Conservation (phyloP, 306 rosid species). For the Amphicarpaea edgeworthii region DNA sequence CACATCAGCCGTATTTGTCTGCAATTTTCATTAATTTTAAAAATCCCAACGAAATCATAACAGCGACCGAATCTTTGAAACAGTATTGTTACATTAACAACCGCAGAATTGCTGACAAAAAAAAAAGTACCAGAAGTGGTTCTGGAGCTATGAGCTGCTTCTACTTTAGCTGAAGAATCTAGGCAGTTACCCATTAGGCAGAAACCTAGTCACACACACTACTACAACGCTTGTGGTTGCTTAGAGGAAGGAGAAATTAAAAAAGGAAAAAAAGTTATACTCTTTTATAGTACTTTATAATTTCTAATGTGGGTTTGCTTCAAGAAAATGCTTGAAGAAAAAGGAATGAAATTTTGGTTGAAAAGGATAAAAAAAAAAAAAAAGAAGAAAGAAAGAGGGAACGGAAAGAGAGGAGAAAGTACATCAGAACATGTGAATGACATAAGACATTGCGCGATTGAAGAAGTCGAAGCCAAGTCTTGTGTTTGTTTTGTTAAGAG, state of each 20-base stretch:
- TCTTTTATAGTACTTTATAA: too few species aligned
- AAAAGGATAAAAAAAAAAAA: constrained; percentile 17
- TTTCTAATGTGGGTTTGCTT: neutral
- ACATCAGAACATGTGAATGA: neutral
- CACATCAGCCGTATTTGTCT: neutral
- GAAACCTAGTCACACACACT: neutral
- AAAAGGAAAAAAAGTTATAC: neutral
- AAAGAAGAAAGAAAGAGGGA: too few species aligned
- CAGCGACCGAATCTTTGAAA: neutral
- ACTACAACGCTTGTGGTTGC: neutral
- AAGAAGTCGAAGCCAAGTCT: neutral
- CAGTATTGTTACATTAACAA: neutral
- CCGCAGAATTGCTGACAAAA: neutral
- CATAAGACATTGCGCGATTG: constrained; percentile 19
- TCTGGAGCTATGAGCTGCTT: constrained; percentile 60
- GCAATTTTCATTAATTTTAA: too few species aligned
- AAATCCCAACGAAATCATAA: too few species aligned
- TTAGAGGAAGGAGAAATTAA: neutral
- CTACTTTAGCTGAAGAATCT: constrained; percentile 78
- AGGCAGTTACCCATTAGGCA: constrained; percentile 81
- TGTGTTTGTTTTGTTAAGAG: neutral
- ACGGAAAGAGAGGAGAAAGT: constrained; percentile 35
- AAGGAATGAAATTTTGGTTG: neutral
- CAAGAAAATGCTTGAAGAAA: neutral
- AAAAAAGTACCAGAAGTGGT: constrained; percentile 53